Evolutionary conservation across 805 yeast species (phyloP), one percentile per base, ranked within the genome.

Genomic region (Sugiyamaella chiloensis): DNA sequence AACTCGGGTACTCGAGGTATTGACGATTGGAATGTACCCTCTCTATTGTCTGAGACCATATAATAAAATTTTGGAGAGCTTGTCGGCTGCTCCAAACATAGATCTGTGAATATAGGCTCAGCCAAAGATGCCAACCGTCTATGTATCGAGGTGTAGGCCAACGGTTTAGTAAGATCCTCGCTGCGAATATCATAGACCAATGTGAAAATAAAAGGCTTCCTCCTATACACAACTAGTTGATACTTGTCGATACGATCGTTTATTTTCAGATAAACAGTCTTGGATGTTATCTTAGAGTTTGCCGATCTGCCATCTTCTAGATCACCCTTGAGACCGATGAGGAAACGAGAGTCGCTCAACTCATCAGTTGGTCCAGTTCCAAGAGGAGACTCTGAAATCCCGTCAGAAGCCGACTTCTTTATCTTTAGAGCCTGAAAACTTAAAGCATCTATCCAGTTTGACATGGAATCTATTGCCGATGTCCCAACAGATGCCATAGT

Each of bases 161-260:
- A 17, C 12, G 43, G 16, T 24, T 31, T 30, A 8, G 24, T 11
- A 12, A 55, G 48, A 4, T n/a, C 11, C 4, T 42, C 50, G 1
- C 27, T 11, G 3, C 29, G 11, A 4, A 20, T 7, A 16, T 31
- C 24, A 45, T 52, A 57, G 2, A 58, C 27, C 3, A 59, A 42
- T 2, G 55, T 48, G 46, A 56, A 60, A 11, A 52, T 51, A 21
- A 60, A 52, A 8, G 63, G 62, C 7, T 52, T 34, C 12, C 62
- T 37, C 14, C 55, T 50, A 40, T 60, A 60, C 19, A 60, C 42
- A 9, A 60, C 56, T 5, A 59, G 30, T n/a, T 48, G 44, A 30
- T 31, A 41, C 20, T 14, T 9, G 2, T 44, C 48, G 27, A 24
- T 40, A 24, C 32, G 20, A 24, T 14, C 19, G 17, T 11, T 42